Conservation (phyloP, 768 basidiomycete genomes). For the Tremella mesenterica region DNA sequence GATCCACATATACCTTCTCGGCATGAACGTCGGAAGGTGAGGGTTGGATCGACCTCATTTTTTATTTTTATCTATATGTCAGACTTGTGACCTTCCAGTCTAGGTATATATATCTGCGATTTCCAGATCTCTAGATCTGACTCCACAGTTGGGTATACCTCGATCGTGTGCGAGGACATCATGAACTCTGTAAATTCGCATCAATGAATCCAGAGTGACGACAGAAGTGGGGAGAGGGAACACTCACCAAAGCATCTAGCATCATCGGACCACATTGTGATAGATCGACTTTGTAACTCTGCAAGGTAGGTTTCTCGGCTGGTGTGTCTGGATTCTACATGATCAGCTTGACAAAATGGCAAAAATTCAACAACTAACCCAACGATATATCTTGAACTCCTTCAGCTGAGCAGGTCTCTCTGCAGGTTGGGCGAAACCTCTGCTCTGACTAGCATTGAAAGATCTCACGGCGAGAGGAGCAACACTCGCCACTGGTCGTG, state of each 20-base stretch:
- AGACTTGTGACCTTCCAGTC: too few relatives aligned
- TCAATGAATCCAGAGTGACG: too few relatives aligned
- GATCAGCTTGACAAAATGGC: neutral
- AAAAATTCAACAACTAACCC: slow-evolving; percentile 53
- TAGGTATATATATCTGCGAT: too few relatives aligned
- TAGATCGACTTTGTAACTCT: slow-evolving; percentile 84
- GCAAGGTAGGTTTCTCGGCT: slow-evolving; percentile 76
- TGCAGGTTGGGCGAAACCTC: slow-evolving; percentile 22
- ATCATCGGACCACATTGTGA: slow-evolving; percentile 95
- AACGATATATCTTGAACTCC: slow-evolving; percentile 98
- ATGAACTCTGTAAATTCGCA: too few relatives aligned
- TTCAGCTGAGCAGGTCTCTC: slow-evolving; percentile 51
- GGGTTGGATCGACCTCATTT: slow-evolving; percentile 92
- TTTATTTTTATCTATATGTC: slow-evolving; percentile 89
- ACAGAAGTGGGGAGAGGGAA: too few relatives aligned
- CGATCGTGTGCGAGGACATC: too few relatives aligned
- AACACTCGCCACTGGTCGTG: neutral
- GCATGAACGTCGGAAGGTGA: slow-evolving; percentile 69
- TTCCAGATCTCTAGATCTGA: too few relatives aligned
- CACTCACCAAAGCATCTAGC: slow-evolving; percentile 40
- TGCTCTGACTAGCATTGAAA: neutral
- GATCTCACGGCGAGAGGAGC: slow-evolving; percentile 4
- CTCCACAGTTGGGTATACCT: too few relatives aligned
- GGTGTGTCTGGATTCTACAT: slow-evolving; percentile 87
- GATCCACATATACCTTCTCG: slow-evolving; percentile 78